Evolutionary conservation across 1,139 yeast species (phyloP).

Genomic region (Torulaspora pretoriensis): DNA sequence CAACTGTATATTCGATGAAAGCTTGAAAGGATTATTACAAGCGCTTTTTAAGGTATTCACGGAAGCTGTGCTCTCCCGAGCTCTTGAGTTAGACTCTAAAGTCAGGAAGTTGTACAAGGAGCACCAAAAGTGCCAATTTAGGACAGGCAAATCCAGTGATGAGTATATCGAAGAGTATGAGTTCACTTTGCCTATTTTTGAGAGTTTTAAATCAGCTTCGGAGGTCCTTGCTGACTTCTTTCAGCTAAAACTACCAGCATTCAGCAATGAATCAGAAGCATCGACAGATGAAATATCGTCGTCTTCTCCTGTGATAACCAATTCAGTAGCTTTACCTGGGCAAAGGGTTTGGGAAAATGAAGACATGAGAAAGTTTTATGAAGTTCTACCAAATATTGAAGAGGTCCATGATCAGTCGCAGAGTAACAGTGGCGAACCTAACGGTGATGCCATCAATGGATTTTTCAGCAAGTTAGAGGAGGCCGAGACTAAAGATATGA

Average conservation of each 20-base stretch:
- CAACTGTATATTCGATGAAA: constrained; percentile 23
- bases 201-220: constrained; percentile 45
- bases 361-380: constrained; percentile 61
- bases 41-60: constrained; percentile 48
- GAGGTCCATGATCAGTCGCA: constrained; percentile 17
- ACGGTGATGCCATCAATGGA: constrained; percentile 45
- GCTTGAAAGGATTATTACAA: constrained; percentile 28
- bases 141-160: constrained; percentile 62
- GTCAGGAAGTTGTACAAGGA: constrained; percentile 40
- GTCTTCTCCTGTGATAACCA: constrained; percentile 28
- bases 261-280: constrained; percentile 30
- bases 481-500: constrained; percentile 45
- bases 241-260: constrained; percentile 34
- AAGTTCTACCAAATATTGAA: constrained; percentile 40
- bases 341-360: constrained; percentile 61
- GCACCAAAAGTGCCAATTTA: constrained; percentile 53
- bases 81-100: constrained; percentile 39
- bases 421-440: constrained; percentile 23
- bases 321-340: constrained; percentile 20
- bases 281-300: constrained; percentile 16
- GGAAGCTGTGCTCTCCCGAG: constrained; percentile 42
- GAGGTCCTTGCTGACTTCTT: constrained; percentile 46
- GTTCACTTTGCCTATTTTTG: constrained; percentile 40
- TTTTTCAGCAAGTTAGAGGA: constrained; percentile 47
- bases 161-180: constrained; percentile 47